These are phyloP conservation scores for Leptomonas pyrrhocoris DNA, from an alignment of 208 protist species.

Conservation along the genomic window DNA sequence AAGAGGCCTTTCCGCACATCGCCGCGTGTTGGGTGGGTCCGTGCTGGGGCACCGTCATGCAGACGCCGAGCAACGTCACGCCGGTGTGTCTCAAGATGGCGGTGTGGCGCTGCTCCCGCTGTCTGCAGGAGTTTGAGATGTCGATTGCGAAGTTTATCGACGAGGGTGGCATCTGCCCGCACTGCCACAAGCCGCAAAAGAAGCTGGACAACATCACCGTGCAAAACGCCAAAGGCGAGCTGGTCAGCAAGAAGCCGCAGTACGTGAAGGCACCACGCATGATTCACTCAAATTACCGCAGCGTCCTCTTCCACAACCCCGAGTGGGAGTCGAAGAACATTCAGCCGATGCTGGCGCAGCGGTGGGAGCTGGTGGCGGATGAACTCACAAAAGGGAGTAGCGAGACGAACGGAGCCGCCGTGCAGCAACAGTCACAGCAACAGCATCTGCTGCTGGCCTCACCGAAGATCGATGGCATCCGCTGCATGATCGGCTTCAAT, in stretches of 20 bases:
- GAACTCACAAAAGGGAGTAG: slow-evolving; percentile 37
- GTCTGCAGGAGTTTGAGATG: slow-evolving; percentile 85
- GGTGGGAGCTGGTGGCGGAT: slow-evolving; percentile 76
- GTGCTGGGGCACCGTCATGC: slow-evolving; percentile 88
- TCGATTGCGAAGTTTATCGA: slow-evolving; percentile 69
- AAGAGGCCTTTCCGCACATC: slow-evolving; percentile 78
- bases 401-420: neutral
- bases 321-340: slow-evolving; percentile 86
- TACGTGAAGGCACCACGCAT: slow-evolving; percentile 81
- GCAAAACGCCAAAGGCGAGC: slow-evolving; percentile 30
- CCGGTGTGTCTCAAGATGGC: slow-evolving; percentile 72
- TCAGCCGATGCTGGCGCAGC: slow-evolving; percentile 88
- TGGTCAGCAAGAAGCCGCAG: slow-evolving; percentile 28
- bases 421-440: slow-evolving; percentile 11
- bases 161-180: slow-evolving; percentile 78
- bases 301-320: slow-evolving; percentile 78
- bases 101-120: slow-evolving; percentile 85
- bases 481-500: slow-evolving; percentile 86
- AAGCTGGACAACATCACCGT: slow-evolving; percentile 27
- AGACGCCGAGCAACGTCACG: slow-evolving; percentile 72
- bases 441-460: slow-evolving; percentile 72
- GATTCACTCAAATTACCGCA: slow-evolving; percentile 85
- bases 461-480: slow-evolving; percentile 91
- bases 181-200: slow-evolving; percentile 73
- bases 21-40: slow-evolving; percentile 88